Base-by-base conservation (phyloP, 208 protist species). In the Crithidia fasciculata region DNA sequence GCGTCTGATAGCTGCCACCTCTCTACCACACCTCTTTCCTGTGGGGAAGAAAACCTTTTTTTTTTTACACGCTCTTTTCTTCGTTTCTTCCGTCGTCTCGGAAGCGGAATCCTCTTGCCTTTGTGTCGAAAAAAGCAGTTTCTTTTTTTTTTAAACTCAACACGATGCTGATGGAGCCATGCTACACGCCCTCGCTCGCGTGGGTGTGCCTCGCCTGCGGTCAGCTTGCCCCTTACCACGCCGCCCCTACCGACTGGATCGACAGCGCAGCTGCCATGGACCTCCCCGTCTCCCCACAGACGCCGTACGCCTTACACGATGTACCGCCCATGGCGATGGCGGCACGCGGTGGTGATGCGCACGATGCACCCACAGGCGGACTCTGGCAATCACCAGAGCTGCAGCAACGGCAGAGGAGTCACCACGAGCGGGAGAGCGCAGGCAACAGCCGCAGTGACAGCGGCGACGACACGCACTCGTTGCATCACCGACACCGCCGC, bases 181-280 rank as follows among this genome's bases (percentile, higher is more conserved):
- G 56, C 8, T 75, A 58, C 39, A 43, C 43, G 0, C 7, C 61
- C 5, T 53, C 61, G 10, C 66, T 80, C 6, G 80, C 76, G 50
- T 80, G 80, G 80, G 66, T 77, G 43, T 84, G 80, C 61, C 59
- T 84, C 16, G 73, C 74, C 19, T 84, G 80, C 53, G 69, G 61
- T 13, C 53, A 72, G 15, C 52, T 79, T 9, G 49, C 78, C 18
- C 73, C 72, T 9, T 80, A 80, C 60, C 41, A 75, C 19, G 15
- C 63, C 37, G 45, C 41, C 7, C 36, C 63, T 12, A 19, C 5
- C 10, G 43, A 71, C 5, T 47, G 12, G n/a, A 50, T 53, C 13
- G 47, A 70, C 36, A 63, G 56, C 54, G 54, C 41, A 0, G 52
- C 63, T 28, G 50, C 47, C 19, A 68, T 69, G 13, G 55, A 45